These are phyloP conservation scores for Pulveroboletus sp. DNA, from an alignment of 768 basidiomycete species.

Conservation along the genomic window DNA sequence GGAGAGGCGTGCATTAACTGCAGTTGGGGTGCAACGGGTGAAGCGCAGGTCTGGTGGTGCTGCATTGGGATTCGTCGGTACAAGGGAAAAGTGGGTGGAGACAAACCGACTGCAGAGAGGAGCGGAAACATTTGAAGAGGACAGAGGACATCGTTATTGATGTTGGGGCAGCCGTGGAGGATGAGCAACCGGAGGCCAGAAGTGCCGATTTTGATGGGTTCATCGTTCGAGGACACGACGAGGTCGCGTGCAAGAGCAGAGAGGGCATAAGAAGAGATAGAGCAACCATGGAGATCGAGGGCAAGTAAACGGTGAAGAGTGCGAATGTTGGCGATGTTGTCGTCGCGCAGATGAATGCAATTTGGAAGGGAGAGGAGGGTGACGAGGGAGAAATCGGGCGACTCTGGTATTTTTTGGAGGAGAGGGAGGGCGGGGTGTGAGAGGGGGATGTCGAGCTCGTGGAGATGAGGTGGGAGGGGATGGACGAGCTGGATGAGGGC, in stretches of 20 bases:
- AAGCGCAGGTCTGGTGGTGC: slow-evolving; percentile 42
- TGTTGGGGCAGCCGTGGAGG: slow-evolving; percentile 47
- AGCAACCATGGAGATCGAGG: slow-evolving; percentile 58
- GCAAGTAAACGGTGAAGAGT: slow-evolving; percentile 52
- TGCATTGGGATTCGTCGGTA: background rate
- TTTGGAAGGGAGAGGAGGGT: slow-evolving; percentile 58
- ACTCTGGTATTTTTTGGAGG: slow-evolving; percentile 53
- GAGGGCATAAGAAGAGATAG: slow-evolving; percentile 49
- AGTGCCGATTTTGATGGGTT: slow-evolving; percentile 35
- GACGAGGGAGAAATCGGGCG: slow-evolving; percentile 55
- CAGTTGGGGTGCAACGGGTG: slow-evolving; percentile 38
- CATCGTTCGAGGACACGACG: slow-evolving; percentile 17
- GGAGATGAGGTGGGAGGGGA: slow-evolving; percentile 41
- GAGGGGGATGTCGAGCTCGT: slow-evolving; percentile 44
- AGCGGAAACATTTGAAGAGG: slow-evolving; percentile 48
- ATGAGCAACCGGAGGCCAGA: slow-evolving; percentile 57
- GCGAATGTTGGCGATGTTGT: slow-evolving; percentile 46
- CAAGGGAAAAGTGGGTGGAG: background rate
- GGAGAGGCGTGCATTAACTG: slow-evolving; percentile 12
- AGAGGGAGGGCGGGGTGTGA: slow-evolving; percentile 49
- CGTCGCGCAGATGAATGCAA: slow-evolving; percentile 55
- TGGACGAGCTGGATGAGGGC: slow-evolving; percentile 55
- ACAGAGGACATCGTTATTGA: slow-evolving; percentile 42
- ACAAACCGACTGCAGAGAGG: slow-evolving; percentile 58
- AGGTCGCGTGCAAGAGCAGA: slow-evolving; percentile 49